Percentiles rank a stretch among this genome's conserved stretches.
Evolutionary conservation across 805 yeast species (phyloP).

Genomic region (Wickerhamiella parazyma): DNA sequence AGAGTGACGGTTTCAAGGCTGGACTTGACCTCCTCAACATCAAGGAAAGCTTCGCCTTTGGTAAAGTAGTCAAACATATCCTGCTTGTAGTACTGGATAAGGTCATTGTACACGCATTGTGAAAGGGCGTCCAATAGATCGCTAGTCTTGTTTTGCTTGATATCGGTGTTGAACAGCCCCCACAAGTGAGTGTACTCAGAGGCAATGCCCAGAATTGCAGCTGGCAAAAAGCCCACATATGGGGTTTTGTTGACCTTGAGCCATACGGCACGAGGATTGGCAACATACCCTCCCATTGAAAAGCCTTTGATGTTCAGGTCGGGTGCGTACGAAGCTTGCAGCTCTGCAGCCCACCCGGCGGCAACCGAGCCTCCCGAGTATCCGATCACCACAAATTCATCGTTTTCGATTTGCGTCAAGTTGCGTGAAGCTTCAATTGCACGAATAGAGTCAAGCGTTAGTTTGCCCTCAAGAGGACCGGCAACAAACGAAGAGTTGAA

Average conservation of each 20-base stretch:
- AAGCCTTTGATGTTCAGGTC: slow-evolving; percentile 20
- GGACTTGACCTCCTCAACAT: slow-evolving; percentile 8
- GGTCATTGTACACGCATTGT: slow-evolving; percentile 14
- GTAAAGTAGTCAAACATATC: slow-evolving; percentile 16
- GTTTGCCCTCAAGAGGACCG: slow-evolving; percentile 20
- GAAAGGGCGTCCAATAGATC: slow-evolving; percentile 2
- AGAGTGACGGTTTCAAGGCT: slow-evolving; percentile 16
- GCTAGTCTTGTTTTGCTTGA: slow-evolving; percentile 6
- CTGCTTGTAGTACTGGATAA: slow-evolving; percentile 11
- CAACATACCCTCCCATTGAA: slow-evolving; percentile 20
- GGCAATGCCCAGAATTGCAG: slow-evolving; percentile 19
- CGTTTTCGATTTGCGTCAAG: slow-evolving; percentile 4
- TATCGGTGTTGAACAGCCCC: slow-evolving; percentile 6
- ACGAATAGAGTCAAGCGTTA: slow-evolving; percentile 22
- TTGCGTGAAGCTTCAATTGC: slow-evolving; percentile 15
- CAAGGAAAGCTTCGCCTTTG: slow-evolving; percentile 15
- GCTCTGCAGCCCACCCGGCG: slow-evolving; percentile 22
- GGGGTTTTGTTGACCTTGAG: slow-evolving; percentile 13
- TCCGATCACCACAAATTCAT: slow-evolving; percentile 16
- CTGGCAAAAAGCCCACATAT: slow-evolving; percentile 19
- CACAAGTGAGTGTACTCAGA: slow-evolving; percentile 16
- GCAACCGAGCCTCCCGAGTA: slow-evolving; percentile 23
- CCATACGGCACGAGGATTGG: slow-evolving; percentile 12
- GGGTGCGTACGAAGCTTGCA: slow-evolving; percentile 20
- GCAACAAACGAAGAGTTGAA: slow-evolving; percentile 17